These are phyloP conservation scores for Letharia columbiana DNA, from an alignment of 495 filamentous ascomycete genomes.

Conservation along the genomic window DNA sequence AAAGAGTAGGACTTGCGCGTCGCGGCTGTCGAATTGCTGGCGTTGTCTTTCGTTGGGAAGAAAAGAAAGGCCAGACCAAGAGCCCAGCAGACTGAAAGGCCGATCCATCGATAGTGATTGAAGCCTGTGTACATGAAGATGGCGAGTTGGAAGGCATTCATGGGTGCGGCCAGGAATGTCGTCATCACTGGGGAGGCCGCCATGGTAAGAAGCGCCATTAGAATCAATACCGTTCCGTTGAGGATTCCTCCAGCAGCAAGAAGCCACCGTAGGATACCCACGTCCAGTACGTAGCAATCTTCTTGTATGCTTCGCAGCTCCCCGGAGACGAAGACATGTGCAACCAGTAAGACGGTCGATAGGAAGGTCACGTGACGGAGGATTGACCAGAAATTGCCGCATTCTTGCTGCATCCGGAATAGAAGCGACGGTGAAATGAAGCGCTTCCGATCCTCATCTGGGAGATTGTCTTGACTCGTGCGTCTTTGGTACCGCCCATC, in stretches of 20 bases:
- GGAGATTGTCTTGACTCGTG: neutral
- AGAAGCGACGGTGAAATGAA: neutral
- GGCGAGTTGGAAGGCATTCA: conserved; percentile 10
- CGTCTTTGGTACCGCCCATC: neutral
- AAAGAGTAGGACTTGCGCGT: conserved; percentile 8
- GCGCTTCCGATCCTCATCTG: neutral
- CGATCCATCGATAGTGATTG: neutral
- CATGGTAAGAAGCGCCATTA: conserved; percentile 3
- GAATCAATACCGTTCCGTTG: neutral
- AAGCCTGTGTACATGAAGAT: conserved; percentile 7
- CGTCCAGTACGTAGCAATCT: conserved; percentile 19
- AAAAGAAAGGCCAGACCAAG: neutral
- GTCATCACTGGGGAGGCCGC: conserved; percentile 1
- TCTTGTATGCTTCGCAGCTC: conserved; percentile 8
- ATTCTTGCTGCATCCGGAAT: neutral
- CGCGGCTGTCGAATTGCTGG: neutral
- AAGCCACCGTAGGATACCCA: neutral
- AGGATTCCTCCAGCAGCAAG: conserved; percentile 6
- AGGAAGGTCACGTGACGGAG: conserved; percentile 13
- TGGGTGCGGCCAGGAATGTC: neutral
- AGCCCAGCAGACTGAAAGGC: conserved; percentile 1
- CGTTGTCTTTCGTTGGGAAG: neutral
- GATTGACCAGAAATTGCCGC: conserved; percentile 9
- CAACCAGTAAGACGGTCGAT: conserved; percentile 3
- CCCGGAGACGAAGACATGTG: conserved; percentile 9